Evolutionary conservation across 106 monocot genomes (phyloP).

Genomic region (Phalaenopsis aphrodite): DNA sequence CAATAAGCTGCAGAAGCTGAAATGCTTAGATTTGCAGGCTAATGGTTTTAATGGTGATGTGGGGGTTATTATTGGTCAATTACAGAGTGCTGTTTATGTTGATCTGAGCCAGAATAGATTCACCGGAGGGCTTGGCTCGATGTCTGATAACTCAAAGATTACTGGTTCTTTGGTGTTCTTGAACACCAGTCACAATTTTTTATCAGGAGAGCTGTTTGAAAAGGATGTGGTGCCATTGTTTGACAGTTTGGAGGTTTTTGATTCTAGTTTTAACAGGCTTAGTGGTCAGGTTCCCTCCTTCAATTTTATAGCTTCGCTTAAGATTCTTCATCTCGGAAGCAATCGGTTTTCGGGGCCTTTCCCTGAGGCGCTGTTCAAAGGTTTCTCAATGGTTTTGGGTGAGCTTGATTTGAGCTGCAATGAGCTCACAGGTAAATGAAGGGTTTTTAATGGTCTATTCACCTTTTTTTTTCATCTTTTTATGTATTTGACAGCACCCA

Average conservation of each 20-base stretch:
- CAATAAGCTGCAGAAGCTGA: constrained; percentile 34
- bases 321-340: constrained; percentile 34
- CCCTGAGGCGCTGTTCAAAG: constrained; percentile 54
- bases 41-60: constrained; percentile 49
- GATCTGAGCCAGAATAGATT: constrained; percentile 66
- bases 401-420: constrained; percentile 79
- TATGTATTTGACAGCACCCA: too few species aligned
- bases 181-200: constrained; percentile 57
- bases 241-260: constrained; percentile 69
- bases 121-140: constrained; percentile 33
- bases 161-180: constrained; percentile 35
- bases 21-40: constrained; percentile 40
- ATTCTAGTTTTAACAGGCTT: constrained; percentile 59
- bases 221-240: constrained; percentile 41
- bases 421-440: constrained; percentile 51
- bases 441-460: background rate
- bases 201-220: constrained; percentile 53
- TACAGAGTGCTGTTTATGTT: constrained; percentile 30
- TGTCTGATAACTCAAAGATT: constrained; percentile 41
- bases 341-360: constrained; percentile 63
- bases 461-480: background rate
- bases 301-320: constrained; percentile 56
- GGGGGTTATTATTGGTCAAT: constrained; percentile 29
- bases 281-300: constrained; percentile 53
- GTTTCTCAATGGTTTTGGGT: constrained; percentile 44